Evolutionary conservation across 345 rosid species (phyloP).

Genomic region (Syzygium jambos): DNA sequence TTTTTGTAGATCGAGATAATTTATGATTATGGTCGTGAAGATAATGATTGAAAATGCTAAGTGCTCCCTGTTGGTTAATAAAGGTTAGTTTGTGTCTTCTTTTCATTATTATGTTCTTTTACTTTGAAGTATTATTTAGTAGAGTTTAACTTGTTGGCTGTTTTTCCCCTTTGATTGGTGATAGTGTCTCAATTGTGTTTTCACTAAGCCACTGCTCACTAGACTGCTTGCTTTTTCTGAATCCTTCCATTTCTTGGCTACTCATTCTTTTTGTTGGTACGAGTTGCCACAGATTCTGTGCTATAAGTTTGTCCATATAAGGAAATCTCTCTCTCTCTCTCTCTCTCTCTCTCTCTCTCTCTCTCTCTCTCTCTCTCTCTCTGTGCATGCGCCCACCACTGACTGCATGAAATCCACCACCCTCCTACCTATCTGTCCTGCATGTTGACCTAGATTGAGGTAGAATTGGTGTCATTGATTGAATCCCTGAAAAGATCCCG

Average conservation of each 20-base stretch:
- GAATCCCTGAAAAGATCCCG: background rate
- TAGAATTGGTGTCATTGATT: background rate
- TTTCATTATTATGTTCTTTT: background rate
- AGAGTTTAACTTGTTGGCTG: background rate
- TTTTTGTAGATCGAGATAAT: conserved; percentile 80
- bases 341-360: background rate
- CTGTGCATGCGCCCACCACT: background rate
- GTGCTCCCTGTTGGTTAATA: conserved; percentile 19
- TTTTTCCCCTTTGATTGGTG: background rate
- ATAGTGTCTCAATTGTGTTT: background rate
- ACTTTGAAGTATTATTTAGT: background rate
- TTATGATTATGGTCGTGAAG: conserved; percentile 84
- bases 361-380: background rate
- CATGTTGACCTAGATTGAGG: background rate
- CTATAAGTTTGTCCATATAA: background rate
- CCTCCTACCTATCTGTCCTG: background rate
- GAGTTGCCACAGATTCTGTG: background rate
- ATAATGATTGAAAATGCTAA: conserved; percentile 35
- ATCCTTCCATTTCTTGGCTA: background rate
- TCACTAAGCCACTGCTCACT: background rate
- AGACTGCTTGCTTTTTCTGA: background rate
- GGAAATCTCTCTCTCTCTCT: background rate
- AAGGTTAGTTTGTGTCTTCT: conserved; percentile 15
- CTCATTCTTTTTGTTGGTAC: background rate
- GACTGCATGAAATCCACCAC: background rate